These are phyloP conservation scores for Tulasnella sp. DNA, from an alignment of 768 basidiomycete species.

Conservation along the genomic window DNA sequence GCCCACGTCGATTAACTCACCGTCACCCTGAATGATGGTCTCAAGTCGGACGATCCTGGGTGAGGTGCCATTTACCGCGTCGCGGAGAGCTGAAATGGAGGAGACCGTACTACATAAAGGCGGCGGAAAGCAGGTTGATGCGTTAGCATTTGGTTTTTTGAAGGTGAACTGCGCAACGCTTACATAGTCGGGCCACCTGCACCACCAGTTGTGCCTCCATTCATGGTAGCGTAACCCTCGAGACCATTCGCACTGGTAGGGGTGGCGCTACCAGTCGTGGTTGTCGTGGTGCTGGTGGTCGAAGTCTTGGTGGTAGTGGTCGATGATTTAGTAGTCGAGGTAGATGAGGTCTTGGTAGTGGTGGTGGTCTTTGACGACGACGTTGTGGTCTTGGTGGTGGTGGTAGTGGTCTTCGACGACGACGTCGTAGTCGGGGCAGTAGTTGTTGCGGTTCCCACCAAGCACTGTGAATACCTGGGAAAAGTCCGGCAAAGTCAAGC, in stretches of 20 bases:
- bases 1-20: constrained; percentile 1
- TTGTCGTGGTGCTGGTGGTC: too few relatives aligned
- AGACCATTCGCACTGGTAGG: neutral
- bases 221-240: constrained; percentile 27
- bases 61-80: constrained; percentile 19
- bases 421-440: too few relatives aligned
- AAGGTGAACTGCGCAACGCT: constrained; percentile 26
- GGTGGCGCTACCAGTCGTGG: neutral
- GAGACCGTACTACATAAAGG: constrained; percentile 22
- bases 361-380: neutral
- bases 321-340: neutral
- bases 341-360: neutral
- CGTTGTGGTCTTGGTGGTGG: too few relatives aligned
- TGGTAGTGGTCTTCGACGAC: neutral
- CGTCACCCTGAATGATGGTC: constrained; percentile 24
- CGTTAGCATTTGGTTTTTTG: constrained; percentile 21
- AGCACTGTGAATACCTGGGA: neutral
- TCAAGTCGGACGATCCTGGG: constrained; percentile 28
- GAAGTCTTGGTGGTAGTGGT: too few relatives aligned
- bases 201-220: neutral
- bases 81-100: constrained; percentile 23
- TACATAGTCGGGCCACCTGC: constrained; percentile 22
- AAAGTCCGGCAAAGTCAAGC: neutral
- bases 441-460: neutral
- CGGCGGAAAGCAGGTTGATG: neutral